These are phyloP conservation scores for Cyathus striatus DNA, from an alignment of 768 basidiomycete genomes.

Conservation along the genomic window DNA sequence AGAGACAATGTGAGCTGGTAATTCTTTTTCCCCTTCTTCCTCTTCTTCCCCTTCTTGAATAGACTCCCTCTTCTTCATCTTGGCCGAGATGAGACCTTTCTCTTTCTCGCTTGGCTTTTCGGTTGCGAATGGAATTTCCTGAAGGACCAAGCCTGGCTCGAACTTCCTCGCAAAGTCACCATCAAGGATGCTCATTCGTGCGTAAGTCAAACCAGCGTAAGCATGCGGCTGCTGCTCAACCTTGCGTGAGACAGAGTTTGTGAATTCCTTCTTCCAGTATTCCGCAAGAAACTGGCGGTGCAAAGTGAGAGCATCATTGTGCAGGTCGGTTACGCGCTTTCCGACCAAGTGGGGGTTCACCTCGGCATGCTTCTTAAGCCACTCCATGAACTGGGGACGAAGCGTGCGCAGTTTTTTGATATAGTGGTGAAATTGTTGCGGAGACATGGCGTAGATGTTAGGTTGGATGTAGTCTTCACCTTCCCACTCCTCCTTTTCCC, in stretches of 20 bases:
- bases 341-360: slow-evolving; percentile 6
- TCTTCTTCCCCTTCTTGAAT: too few relatives aligned
- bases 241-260: slow-evolving; percentile 13
- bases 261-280: slow-evolving; percentile 16
- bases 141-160: slow-evolving; percentile 56
- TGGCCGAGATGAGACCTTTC: too few relatives aligned
- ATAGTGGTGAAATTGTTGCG: slow-evolving; percentile 52
- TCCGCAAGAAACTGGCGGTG: slow-evolving; percentile 35
- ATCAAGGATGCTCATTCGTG: slow-evolving; percentile 48
- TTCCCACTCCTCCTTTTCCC: background rate
- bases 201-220: slow-evolving; percentile 58
- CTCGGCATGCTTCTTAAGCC: slow-evolving; percentile 22
- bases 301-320: slow-evolving; percentile 9
- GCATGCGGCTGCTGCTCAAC: slow-evolving; percentile 67
- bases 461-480: slow-evolving; percentile 23
- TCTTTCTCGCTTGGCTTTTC: too few relatives aligned
- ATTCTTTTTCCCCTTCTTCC: too few relatives aligned
- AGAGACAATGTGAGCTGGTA: too few relatives aligned
- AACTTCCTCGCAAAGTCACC: slow-evolving; percentile 43
- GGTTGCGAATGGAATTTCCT: slow-evolving; percentile 21
- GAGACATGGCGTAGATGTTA: slow-evolving; percentile 60
- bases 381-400: slow-evolving; percentile 52
- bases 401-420: slow-evolving; percentile 50
- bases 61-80: too few relatives aligned
- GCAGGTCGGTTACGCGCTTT: slow-evolving; percentile 17